Percentiles rank a stretch among this genome's conserved stretches.
phyloP scores from a whole-genome alignment of 108 stramenopile genomes.

The Craspedostauros australis region DNA sequence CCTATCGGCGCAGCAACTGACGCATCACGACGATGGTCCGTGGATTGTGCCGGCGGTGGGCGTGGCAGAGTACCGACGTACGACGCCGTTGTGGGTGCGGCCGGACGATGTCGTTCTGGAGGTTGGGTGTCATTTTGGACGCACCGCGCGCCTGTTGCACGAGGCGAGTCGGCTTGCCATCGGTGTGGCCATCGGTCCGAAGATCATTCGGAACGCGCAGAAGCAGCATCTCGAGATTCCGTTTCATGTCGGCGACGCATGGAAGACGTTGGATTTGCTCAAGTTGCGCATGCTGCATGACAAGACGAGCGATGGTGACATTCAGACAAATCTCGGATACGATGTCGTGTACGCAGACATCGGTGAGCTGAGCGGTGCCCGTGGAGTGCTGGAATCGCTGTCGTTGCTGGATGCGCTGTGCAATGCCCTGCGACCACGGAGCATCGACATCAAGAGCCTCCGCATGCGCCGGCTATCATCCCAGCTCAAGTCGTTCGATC shows the following conservation, averaged over 20 bases:
- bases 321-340: background rate
- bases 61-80: conserved; percentile 32
- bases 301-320: background rate
- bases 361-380: conserved; percentile 28
- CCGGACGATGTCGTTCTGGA: conserved; percentile 21
- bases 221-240: conserved; percentile 9
- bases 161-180: conserved; percentile 5
- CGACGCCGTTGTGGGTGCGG: conserved; percentile 17
- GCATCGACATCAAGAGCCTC: conserved; percentile 30
- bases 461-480: conserved; percentile 27
- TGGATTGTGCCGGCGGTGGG: conserved; percentile 19
- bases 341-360: conserved; percentile 40
- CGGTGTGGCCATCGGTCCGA: conserved; percentile 28
- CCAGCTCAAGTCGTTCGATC: conserved; percentile 11
- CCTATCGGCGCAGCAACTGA: conserved; percentile 16
- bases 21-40: conserved; percentile 10
- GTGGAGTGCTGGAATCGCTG: conserved; percentile 28
- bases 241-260: conserved; percentile 31
- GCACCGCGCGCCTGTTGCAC: conserved; percentile 15
- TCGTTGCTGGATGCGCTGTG: conserved; percentile 17
- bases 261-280: conserved; percentile 11
- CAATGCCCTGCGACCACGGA: conserved; percentile 24
- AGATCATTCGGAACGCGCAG: conserved; percentile 18
- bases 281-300: conserved; percentile 8
- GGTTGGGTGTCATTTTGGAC: conserved; percentile 35